Evolutionary conservation across 371 early-diverging fungal genomes (phyloP), one percentile per base, ranked within the genome.

Genomic region (Syncephalastrum monosporum): DNA sequence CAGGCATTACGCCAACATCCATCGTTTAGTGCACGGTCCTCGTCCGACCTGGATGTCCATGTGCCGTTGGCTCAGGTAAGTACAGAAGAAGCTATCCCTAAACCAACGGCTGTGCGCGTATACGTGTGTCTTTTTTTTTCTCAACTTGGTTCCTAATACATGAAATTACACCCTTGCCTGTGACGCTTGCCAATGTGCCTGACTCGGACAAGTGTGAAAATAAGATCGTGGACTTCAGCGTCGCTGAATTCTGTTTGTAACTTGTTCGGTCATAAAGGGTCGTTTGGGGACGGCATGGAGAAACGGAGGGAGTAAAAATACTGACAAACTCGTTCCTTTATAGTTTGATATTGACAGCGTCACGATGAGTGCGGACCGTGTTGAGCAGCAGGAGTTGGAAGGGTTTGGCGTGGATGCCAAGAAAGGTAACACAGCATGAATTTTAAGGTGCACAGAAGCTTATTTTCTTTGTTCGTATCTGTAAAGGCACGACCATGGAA

Each of bases 161-260:
- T 42, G 77, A 77, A 52, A 57, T 56, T 1, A 42, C 80, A 3
- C 84, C 89, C 21, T 50, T 90, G 8, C 93, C 93, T 3, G 75
- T 89, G 2, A 89, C 88, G 1, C 50, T 61, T 5, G 65, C 91
- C 4, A 72, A 66, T 44, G 68, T 82, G 1, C 84, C 86, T 19
- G 71, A 72, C 42, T 57, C 63, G 12, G 72, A 64, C 10, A 69
- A 81, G 2, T 67, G 68, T 45, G 72, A 65, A 14, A 62, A 75
- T 24, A 81, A 78, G 6, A 64, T 88, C 16, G 71, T 80, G n/a
- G 64, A 73, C 3, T 58, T 91, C 10, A 69, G 85, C 5, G 82
- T 77, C 16, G 79, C 82, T 1, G 90, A 91, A 56, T 93, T 47
- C 59, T 81, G 19, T 71, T 84, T 44, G 80, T 93, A 7, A 86